Base-by-base conservation (phyloP, 2,329 filamentous ascomycete species). In the Dactylellina haptotyla region DNA sequence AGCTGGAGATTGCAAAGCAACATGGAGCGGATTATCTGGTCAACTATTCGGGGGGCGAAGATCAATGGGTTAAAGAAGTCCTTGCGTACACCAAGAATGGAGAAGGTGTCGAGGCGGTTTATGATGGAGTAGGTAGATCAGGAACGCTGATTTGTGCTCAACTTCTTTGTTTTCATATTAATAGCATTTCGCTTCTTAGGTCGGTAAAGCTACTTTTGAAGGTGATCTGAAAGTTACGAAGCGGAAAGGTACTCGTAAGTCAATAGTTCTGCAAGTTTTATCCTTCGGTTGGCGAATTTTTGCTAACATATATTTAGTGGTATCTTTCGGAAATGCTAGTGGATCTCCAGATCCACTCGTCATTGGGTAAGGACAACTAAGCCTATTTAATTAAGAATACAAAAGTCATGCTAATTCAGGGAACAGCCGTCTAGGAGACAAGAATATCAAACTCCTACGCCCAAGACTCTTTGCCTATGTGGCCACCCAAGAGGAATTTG, bases 151-250 rank as follows among this genome's bases (percentile, higher is more conserved):
- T 28, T 28, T 16, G n/a, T 37, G 12, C 9, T n/a, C n/a, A 14
- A 3, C 6, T 9, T 34, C 20, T 20, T 20, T 20, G 18, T n/a
- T 46, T 6, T 23, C n/a, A 8, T 18, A 25, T 10, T 3, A 46
- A 23, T 57, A 3, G 41, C 23, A 3, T 23, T n/a, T 39, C 50
- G 10, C 23, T 50, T 4, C 37, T 4, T 65, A 72, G 67, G 67
- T 97, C 1, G 93, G 93, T 10, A 92, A 92, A 82, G 85, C 85
- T 53, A 97, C 93, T 0, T 96, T 95, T 82, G 91, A 97, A 77
- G 84, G 87, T 18, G 90, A 89, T 78, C 80, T 97, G 75, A 87
- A 93, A 76, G 86, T 88, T 77, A 84, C 94, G 61, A 90, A 89
- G 76, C 81, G 88, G 75, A 96, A 96, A 83, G 93, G 92, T 3